Percentiles rank a stretch among this genome's conserved stretches.
Conservation (phyloP, 306 rosid species). For the Casuarina cunninghamiana region DNA sequence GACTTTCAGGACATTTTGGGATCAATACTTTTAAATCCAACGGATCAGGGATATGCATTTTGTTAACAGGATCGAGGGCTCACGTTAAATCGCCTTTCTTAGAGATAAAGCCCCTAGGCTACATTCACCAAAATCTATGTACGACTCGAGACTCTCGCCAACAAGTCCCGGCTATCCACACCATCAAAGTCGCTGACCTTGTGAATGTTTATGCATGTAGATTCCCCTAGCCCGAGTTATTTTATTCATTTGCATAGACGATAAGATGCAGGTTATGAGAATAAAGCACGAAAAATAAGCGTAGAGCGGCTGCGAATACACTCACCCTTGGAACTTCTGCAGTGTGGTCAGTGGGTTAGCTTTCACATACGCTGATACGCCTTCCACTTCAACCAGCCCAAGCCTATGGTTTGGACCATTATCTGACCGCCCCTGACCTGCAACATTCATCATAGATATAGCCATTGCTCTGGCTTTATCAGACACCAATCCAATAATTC, state of each 20-base stretch:
- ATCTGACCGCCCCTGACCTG: constrained; percentile 56
- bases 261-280: not conserved
- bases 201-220: constrained; percentile 36
- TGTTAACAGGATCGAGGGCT: not conserved
- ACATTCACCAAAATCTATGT: constrained; percentile 45
- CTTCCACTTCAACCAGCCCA: constrained; percentile 38
- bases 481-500: constrained; percentile 59
- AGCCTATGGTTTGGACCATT: constrained; percentile 42
- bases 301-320: constrained; percentile 1
- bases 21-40: constrained; percentile 36
- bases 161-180: constrained; percentile 29
- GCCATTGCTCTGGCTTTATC: constrained; percentile 47
- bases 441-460: constrained; percentile 32
- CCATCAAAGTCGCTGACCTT: constrained; percentile 32
- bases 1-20: constrained; percentile 41
- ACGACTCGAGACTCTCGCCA: constrained; percentile 25
- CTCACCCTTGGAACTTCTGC: constrained; percentile 38
- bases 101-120: constrained; percentile 35
- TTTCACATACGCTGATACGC: constrained; percentile 29
- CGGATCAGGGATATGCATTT: constrained; percentile 25
- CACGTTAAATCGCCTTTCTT: not conserved
- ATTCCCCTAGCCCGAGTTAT: not conserved
- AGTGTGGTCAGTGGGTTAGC: constrained; percentile 22
- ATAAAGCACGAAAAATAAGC: not conserved
- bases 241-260: constrained; percentile 5